Conservation (phyloP, 1,284 basidiomycete species). For the Sporisorium iseilematis-ciliati region DNA sequence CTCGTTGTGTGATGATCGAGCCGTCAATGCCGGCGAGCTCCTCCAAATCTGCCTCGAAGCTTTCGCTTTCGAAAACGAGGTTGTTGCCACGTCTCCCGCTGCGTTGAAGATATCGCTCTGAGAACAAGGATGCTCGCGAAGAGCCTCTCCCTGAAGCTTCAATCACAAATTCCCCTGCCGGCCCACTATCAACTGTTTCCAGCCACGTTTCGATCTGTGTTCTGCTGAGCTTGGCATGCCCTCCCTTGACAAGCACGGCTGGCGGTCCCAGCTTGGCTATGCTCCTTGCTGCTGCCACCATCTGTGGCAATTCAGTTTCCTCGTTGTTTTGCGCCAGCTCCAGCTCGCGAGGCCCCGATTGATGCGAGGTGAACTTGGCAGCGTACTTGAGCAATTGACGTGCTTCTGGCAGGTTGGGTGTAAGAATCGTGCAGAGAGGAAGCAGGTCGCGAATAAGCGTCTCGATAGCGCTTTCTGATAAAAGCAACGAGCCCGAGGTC, state of each 20-base stretch:
- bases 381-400: conserved; percentile 75
- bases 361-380: conserved; percentile 32
- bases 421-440: conserved; percentile 81
- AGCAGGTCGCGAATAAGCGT: conserved; percentile 78
- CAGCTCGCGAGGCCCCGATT: conserved; percentile 23
- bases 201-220: conserved; percentile 26
- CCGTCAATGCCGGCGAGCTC: conserved; percentile 40
- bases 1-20: conserved; percentile 21
- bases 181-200: conserved; percentile 1
- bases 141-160: background rate
- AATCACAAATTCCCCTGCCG: background rate
- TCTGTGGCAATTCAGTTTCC: conserved; percentile 28
- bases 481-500: conserved; percentile 86
- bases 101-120: conserved; percentile 30
- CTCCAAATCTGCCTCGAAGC: conserved; percentile 13
- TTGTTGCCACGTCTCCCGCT: background rate
- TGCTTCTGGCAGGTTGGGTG: conserved; percentile 87
- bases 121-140: background rate
- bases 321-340: conserved; percentile 30
- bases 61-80: background rate
- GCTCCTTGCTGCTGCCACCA: conserved; percentile 73
- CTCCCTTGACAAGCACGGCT: conserved; percentile 87
- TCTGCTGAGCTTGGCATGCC: conserved; percentile 75
- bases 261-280: conserved; percentile 74
- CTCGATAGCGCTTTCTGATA: conserved; percentile 78